Conservation (phyloP, 208 protist genomes). For the Leptomonas pyrrhocoris region DNA sequence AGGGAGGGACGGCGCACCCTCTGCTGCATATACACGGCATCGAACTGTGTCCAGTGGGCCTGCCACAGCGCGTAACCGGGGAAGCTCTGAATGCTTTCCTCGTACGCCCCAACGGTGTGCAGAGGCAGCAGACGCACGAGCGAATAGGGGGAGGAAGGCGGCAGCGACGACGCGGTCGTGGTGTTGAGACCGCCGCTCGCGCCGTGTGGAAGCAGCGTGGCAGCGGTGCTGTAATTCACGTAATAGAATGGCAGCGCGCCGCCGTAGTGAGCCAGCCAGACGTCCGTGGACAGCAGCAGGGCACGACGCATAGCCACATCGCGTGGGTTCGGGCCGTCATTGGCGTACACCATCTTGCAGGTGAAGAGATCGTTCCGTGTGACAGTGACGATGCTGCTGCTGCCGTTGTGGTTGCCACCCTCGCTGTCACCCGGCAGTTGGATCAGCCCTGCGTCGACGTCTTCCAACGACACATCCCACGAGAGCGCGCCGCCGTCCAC, state of each 20-base stretch:
- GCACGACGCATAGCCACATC: background rate
- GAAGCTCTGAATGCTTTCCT: constrained; percentile 21
- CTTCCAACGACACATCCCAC: constrained; percentile 21
- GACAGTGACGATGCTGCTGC: background rate
- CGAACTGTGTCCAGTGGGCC: constrained; percentile 27
- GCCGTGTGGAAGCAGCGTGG: background rate
- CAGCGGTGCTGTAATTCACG: background rate
- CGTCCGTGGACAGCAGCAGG: constrained; percentile 23
- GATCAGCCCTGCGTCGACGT: constrained; percentile 18
- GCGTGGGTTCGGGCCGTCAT: too few species aligned
- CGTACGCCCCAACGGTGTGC: constrained; percentile 21
- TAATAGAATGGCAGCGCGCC: constrained; percentile 5
- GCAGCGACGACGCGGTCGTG: too few species aligned
- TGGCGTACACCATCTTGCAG: constrained; percentile 11
- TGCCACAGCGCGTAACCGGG: constrained; percentile 9
- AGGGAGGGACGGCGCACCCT: background rate
- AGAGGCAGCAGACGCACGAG: constrained; percentile 19
- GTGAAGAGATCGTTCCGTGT: constrained; percentile 21
- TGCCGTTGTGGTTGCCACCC: too few species aligned
- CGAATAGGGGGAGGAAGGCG: too few species aligned
- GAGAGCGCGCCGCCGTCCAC: background rate
- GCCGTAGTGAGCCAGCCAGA: constrained; percentile 20
- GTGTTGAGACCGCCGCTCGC: too few species aligned
- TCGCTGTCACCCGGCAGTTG: too few species aligned
- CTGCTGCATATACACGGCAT: constrained; percentile 19